These are phyloP conservation scores for Aureobasidium musti DNA, from an alignment of 2,329 filamentous ascomycete genomes.

Conservation along the genomic window DNA sequence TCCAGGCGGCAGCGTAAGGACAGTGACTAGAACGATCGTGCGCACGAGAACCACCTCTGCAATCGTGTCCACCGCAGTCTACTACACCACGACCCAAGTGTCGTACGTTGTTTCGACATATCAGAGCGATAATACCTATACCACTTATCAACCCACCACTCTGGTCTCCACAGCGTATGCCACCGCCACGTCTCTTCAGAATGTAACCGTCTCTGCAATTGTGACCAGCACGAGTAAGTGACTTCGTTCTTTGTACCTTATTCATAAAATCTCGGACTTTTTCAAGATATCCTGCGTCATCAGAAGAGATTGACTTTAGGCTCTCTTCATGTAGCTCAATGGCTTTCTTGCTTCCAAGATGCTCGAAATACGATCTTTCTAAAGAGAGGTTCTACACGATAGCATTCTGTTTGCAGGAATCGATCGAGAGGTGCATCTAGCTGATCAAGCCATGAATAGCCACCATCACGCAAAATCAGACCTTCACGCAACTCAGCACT, in stretches of 20 bases:
- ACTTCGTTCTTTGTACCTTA: background rate
- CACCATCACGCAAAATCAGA: background rate
- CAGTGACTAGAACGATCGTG: constrained; percentile 18
- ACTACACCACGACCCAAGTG: constrained; percentile 16
- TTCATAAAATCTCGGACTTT: too few species aligned
- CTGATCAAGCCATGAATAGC: background rate
- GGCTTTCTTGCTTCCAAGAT: background rate
- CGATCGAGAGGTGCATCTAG: background rate
- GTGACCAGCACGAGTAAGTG: constrained; percentile 21
- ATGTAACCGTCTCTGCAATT: constrained; percentile 8
- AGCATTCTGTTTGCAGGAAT: background rate
- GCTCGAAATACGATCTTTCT: background rate
- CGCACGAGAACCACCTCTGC: constrained; percentile 10
- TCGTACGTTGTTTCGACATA: constrained; percentile 23
- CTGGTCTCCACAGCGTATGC: constrained; percentile 8
- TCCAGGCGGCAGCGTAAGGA: background rate
- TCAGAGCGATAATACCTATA: constrained; percentile 4
- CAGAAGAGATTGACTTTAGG: too few species aligned
- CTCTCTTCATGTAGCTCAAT: background rate
- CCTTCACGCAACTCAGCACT: constrained; percentile 6
- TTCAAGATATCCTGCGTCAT: too few species aligned
- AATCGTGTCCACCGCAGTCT: background rate
- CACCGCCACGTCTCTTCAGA: constrained; percentile 1
- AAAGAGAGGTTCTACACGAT: background rate
- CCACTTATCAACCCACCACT: background rate